phyloP scores from a whole-genome alignment of 495 filamentous ascomycete genomes.

The Darksidea phi region DNA sequence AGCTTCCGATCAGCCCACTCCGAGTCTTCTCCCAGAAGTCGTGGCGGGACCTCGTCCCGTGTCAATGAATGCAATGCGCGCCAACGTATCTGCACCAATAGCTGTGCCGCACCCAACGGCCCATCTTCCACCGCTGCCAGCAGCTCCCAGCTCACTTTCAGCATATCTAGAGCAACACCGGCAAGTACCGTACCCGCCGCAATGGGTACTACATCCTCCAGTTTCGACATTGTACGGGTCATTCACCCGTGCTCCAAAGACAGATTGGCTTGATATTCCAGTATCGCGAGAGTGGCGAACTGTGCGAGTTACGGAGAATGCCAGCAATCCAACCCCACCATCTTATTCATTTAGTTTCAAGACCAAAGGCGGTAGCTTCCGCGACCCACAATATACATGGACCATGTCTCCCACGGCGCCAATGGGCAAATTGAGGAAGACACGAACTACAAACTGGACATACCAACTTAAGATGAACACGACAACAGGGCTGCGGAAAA shows the following conservation, averaged over 20 bases:
- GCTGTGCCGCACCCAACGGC: not conserved
- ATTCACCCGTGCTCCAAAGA: not conserved
- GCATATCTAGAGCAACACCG: constrained; percentile 24
- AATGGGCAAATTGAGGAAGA: not conserved
- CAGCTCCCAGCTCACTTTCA: constrained; percentile 4
- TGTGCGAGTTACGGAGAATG: not conserved
- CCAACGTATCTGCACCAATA: not conserved
- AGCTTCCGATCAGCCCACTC: not conserved
- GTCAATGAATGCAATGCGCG: not conserved
- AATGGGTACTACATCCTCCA: constrained; percentile 24
- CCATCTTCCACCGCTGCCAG: not conserved
- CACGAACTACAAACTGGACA: constrained; percentile 9
- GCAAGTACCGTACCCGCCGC: constrained; percentile 24
- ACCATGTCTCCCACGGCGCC: constrained; percentile 10
- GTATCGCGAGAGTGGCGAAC: constrained; percentile 12
- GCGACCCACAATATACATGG: constrained; percentile 17
- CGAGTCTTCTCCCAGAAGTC: constrained; percentile 2
- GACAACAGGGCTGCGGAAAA: not conserved
- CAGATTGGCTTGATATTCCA: constrained; percentile 20
- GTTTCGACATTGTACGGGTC: constrained; percentile 14
- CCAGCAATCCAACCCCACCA: not conserved
- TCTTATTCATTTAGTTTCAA: constrained; percentile 14
- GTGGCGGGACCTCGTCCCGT: not conserved
- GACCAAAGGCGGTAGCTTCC: constrained; percentile 14
- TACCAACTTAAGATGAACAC: constrained; percentile 20